phyloP scores from a whole-genome alignment of 352 stramenopile genomes.

The Globisporangium uncinulatum region DNA sequence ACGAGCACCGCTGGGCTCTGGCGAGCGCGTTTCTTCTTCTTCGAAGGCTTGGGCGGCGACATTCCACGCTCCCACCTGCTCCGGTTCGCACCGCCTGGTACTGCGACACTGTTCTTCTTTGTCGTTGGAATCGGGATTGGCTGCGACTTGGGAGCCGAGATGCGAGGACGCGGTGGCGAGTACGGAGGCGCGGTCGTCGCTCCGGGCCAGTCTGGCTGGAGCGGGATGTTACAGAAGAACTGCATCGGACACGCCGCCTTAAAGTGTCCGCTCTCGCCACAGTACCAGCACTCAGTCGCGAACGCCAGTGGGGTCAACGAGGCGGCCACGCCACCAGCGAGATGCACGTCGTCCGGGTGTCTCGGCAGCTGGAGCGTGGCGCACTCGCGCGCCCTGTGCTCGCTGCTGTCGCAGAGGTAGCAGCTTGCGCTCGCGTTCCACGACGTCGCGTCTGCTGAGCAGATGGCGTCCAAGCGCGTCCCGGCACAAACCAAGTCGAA shows the following conservation, averaged over 20 bases:
- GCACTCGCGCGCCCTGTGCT: conserved; percentile 58
- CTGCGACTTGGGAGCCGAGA: not conserved
- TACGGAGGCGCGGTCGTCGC: not conserved
- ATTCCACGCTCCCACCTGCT: conserved; percentile 30
- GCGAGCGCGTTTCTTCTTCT: conserved; percentile 64
- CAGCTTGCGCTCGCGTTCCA: conserved; percentile 48
- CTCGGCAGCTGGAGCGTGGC: conserved; percentile 18
- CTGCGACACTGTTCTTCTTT: conserved; percentile 9
- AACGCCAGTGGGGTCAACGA: conserved; percentile 9
- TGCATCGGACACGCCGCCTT: conserved; percentile 73
- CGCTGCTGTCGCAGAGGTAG: conserved; percentile 53
- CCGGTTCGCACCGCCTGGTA: conserved; percentile 14
- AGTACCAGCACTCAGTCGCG: conserved; percentile 74
- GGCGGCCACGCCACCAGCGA: not conserved
- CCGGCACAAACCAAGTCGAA: conserved; percentile 39
- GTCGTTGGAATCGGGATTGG: conserved; percentile 10
- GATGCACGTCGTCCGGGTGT: not conserved
- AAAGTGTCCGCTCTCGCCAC: conserved; percentile 60
- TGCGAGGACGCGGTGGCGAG: not conserved
- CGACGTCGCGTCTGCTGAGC: conserved; percentile 31
- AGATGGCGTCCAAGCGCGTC: conserved; percentile 51
- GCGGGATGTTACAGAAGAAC: conserved; percentile 45
- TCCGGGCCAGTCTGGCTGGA: conserved; percentile 13
- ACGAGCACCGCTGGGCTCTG: conserved; percentile 30
- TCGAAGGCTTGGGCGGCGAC: conserved; percentile 21